Conservation (phyloP, 176 grass and related monocot species). For the Urochloa ruziziensis region DNA sequence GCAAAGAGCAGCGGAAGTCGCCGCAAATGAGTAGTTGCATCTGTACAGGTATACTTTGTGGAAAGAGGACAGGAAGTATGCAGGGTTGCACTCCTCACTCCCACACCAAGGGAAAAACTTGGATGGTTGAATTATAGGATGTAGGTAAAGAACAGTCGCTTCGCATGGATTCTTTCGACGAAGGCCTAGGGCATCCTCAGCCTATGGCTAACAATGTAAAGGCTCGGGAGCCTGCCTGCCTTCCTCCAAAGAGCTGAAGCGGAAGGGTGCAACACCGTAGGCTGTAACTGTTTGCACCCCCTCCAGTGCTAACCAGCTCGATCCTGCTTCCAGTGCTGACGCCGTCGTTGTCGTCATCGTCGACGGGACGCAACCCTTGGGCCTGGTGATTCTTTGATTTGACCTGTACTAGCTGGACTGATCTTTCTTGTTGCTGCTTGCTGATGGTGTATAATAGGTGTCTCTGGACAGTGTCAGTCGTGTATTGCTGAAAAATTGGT, state of each 20-base stretch:
- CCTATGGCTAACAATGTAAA: conserved; percentile 24
- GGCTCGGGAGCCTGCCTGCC: background rate
- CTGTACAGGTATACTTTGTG: conserved; percentile 59
- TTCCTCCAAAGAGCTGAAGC: conserved; percentile 28
- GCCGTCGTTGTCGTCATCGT: conserved; percentile 6
- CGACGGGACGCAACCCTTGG: conserved; percentile 28
- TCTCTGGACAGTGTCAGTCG: conserved; percentile 29
- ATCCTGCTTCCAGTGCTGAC: conserved; percentile 28
- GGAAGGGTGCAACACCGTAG: conserved; percentile 35
- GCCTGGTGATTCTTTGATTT: conserved; percentile 73
- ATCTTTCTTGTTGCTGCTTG: conserved; percentile 37
- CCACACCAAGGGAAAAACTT: conserved; percentile 44
- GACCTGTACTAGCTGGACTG: conserved; percentile 46
- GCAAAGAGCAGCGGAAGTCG: conserved; percentile 88
- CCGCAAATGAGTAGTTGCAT: conserved; percentile 54
- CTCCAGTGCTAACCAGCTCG: conserved; percentile 44
- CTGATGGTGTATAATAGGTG: conserved; percentile 56
- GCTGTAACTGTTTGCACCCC: conserved; percentile 26
- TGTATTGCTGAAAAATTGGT: conserved; percentile 46
- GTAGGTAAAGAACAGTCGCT: conserved; percentile 29
- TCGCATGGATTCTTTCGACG: conserved; percentile 33
- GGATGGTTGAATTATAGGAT: conserved; percentile 42
- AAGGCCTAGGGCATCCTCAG: conserved; percentile 23
- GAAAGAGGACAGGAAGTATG: conserved; percentile 53
- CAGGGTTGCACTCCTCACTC: conserved; percentile 29